These are phyloP conservation scores for Heliosperma pusillum DNA, from an alignment of 148 eudicot genomes.

Conservation along the genomic window DNA sequence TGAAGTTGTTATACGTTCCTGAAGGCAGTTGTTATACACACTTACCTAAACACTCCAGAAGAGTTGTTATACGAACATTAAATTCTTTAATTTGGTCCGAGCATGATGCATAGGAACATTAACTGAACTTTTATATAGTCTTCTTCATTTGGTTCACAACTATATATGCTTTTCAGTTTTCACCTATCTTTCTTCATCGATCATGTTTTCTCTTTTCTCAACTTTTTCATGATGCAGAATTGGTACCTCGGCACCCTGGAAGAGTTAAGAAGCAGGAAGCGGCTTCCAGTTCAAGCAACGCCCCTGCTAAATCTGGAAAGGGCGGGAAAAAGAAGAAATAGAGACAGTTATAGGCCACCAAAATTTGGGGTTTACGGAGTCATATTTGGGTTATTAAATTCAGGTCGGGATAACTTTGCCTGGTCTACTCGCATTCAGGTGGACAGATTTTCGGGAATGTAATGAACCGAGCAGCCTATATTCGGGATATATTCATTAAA, in stretches of 20 bases:
- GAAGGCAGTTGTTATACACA: no score
- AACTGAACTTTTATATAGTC: no score
- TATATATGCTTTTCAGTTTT: not conserved
- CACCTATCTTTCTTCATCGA: not conserved
- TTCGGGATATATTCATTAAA: not conserved
- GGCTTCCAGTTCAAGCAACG: slow-evolving; percentile 33
- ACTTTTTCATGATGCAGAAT: slow-evolving; percentile 34
- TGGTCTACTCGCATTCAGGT: not conserved
- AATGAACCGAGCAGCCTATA: no score
- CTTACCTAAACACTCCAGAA: no score
- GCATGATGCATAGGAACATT: no score
- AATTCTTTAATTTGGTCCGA: no score
- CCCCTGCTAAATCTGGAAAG: slow-evolving; percentile 43
- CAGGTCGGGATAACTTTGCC: not conserved
- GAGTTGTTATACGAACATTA: no score
- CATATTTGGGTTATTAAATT: not conserved
- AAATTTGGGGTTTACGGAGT: not conserved
- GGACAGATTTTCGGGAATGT: no score
- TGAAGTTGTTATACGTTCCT: no score
- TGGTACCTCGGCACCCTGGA: slow-evolving; percentile 75
- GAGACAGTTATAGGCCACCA: not conserved
- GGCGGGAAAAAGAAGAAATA: slow-evolving; percentile 42
- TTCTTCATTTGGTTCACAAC: not conserved
- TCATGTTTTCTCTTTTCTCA: no score
- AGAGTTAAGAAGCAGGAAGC: slow-evolving; percentile 70